Evolutionary conservation across 768 basidiomycete species (phyloP), one percentile per base, ranked within the genome.

Genomic region (Lactarius indigo): DNA sequence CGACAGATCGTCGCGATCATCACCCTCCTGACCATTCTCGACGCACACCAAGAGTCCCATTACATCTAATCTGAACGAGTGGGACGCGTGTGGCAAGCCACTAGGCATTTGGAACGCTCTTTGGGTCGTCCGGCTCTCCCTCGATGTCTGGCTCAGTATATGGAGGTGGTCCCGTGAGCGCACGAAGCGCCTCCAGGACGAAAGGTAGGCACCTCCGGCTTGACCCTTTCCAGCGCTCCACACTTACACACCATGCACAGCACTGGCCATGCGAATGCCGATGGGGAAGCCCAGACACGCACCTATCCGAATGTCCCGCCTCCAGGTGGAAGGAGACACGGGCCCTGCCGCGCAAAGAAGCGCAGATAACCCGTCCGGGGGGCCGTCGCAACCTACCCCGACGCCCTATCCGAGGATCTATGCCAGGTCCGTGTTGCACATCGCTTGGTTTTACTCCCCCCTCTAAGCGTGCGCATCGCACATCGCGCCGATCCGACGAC

Each of bases 61-160:
- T 0, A 57, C 78, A 42, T 73, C 75, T 2, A 68, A 64, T 4
- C 61, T 78, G 47, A 82, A 79, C 57, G 89, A 91, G 76, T 88
- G 88, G 80, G 70, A 76, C 30, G 86, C 87, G 0, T 91, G 89
- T 69, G 79, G 79, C 54, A 81, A 85, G 20, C 89, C 89, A 9
- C 74, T 91, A 30, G 89, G 90, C 7, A 76, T 79, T 2, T 91
- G 89, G 89, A 83, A 87, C 60, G 79, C 81, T 41, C 76, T 91
- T 5, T 91, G 89, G 89, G 74, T 87, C 30, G 77, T 81, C 23
- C 79, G 87, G 60, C 83, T 83, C 1, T 73, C 79, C 13, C 71
- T 89, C 41, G 83, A 84, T 10, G 77, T 80, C 42, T 70, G 72
- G 31, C 71, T 89, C 60, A 78, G 84, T 1, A 81, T 81, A 67